Conservation (phyloP, 768 basidiomycete genomes). For the Galerina marginata region DNA sequence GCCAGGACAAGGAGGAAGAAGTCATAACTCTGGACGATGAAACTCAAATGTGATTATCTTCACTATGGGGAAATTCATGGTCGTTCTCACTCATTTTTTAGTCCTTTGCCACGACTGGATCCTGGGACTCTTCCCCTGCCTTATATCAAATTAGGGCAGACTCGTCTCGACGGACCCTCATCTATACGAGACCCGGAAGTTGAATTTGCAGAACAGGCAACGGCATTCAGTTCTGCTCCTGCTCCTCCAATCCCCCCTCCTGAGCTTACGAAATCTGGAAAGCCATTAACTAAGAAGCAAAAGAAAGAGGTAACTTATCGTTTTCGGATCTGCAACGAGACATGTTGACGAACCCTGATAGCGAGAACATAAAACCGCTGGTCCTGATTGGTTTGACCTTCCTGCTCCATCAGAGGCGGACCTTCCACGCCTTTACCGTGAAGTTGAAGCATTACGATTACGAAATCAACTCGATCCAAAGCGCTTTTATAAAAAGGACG, state of each 20-base stretch:
- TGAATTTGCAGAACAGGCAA: slow-evolving; percentile 54
- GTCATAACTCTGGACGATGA: slow-evolving; percentile 54
- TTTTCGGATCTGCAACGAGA: not conserved
- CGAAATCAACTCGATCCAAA: slow-evolving; percentile 92
- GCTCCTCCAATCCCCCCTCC: slow-evolving; percentile 68
- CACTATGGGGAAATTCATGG: not conserved
- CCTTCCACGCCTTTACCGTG: slow-evolving; percentile 77
- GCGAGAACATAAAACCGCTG: slow-evolving; percentile 76
- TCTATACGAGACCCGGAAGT: slow-evolving; percentile 67
- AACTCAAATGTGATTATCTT: slow-evolving; percentile 38
- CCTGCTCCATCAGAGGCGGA: slow-evolving; percentile 84
- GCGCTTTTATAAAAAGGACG: slow-evolving; percentile 87
- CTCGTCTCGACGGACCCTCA: slow-evolving; percentile 47
- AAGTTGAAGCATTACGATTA: slow-evolving; percentile 86
- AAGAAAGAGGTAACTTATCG: slow-evolving; percentile 62
- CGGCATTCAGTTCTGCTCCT: slow-evolving; percentile 55
- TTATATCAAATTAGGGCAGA: slow-evolving; percentile 63
- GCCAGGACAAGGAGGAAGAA: slow-evolving; percentile 49
- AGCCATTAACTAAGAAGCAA: slow-evolving; percentile 73
- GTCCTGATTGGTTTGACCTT: slow-evolving; percentile 87
- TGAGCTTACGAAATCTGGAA: slow-evolving; percentile 63
- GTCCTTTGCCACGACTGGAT: slow-evolving; percentile 67
- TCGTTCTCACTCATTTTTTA: slow-evolving; percentile 28
- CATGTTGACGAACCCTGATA: slow-evolving; percentile 32
- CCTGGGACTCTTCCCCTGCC: slow-evolving; percentile 66